phyloP scores from a whole-genome alignment of 1,284 basidiomycete genomes.

The Ceratobasidium sp. region DNA sequence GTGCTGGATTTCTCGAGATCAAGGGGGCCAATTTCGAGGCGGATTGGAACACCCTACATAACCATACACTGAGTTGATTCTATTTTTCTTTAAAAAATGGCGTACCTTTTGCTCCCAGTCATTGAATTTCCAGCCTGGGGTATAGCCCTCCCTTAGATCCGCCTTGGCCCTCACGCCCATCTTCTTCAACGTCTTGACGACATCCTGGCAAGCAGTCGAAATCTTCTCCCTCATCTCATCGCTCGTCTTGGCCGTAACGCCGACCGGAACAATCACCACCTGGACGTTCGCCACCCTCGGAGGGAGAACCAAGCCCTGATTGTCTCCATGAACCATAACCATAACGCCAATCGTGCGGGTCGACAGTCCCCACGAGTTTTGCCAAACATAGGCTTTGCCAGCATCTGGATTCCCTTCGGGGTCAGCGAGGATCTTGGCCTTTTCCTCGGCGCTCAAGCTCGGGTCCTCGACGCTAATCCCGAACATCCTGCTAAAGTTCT shows the following conservation, averaged over 20 bases:
- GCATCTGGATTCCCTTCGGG: slow-evolving; percentile 47
- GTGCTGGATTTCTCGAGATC: slow-evolving; percentile 89
- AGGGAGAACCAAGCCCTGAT: slow-evolving; percentile 95
- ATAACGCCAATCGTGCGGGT: slow-evolving; percentile 98
- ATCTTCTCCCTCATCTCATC: slow-evolving; percentile 72
- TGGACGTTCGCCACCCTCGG: slow-evolving; percentile 94
- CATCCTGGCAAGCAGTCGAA: slow-evolving; percentile 79
- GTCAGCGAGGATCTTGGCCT: slow-evolving; percentile 50
- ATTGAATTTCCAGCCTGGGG: slow-evolving; percentile 99
- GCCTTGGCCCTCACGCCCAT: slow-evolving; percentile 87
- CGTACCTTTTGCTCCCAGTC: slow-evolving; percentile 96
- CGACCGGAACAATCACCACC: slow-evolving; percentile 92
- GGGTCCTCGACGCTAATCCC: slow-evolving; percentile 98
- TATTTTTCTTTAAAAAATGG: slow-evolving; percentile 37
- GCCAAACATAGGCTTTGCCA: slow-evolving; percentile 88
- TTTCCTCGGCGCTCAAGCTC: slow-evolving; percentile 71
- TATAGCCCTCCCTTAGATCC: slow-evolving; percentile 94
- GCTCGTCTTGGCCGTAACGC: slow-evolving; percentile 85
- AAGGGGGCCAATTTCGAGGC: slow-evolving; percentile 95
- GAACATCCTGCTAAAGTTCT: slow-evolving; percentile 99
- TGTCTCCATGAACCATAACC: slow-evolving; percentile 99
- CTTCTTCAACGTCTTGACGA: slow-evolving; percentile 76
- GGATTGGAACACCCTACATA: slow-evolving; percentile 89
- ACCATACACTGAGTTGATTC: not conserved
- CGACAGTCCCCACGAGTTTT: slow-evolving; percentile 98